Evolutionary conservation across 768 basidiomycete species (phyloP).

Genomic region (Butyriboletus loyo): DNA sequence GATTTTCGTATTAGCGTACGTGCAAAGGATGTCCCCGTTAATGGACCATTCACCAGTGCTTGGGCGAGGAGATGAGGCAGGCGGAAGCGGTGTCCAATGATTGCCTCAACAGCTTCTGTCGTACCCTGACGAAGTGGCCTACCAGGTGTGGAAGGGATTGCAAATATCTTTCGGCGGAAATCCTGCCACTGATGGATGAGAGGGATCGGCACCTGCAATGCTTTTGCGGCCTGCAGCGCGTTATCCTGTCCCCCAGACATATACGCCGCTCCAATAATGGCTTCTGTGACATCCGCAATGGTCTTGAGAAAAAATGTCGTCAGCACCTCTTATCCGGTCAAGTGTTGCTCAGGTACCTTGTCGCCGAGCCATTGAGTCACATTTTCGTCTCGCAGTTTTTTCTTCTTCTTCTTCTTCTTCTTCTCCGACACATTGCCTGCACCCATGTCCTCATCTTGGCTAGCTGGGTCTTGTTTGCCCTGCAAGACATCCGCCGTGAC

Average conservation of each 20-base stretch:
- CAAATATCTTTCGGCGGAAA: constrained; percentile 48
- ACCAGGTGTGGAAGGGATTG: constrained; percentile 42
- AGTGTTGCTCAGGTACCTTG: constrained; percentile 49
- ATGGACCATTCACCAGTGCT: constrained; percentile 55
- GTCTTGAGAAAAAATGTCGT: constrained; percentile 43
- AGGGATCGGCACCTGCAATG: constrained; percentile 62
- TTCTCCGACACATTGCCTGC: not conserved
- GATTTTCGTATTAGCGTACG: constrained; percentile 8
- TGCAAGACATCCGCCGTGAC: constrained; percentile 7
- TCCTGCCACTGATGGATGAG: constrained; percentile 70
- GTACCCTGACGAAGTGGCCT: constrained; percentile 47
- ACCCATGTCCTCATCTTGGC: constrained; percentile 11
- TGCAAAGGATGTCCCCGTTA: not conserved
- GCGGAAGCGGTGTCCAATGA: constrained; percentile 62
- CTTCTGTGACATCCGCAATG: constrained; percentile 82
- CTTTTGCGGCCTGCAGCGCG: constrained; percentile 63
- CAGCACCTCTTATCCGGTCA: constrained; percentile 4
- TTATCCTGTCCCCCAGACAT: constrained; percentile 66
- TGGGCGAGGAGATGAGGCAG: constrained; percentile 64
- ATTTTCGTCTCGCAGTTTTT: constrained; percentile 38
- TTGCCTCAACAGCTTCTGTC: constrained; percentile 54
- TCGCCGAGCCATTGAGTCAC: constrained; percentile 65
- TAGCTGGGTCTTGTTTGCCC: constrained; percentile 9
- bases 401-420: constrained; percentile 47
- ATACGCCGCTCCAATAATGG: constrained; percentile 81